Conservation (phyloP, 2,329 filamentous ascomycete species). For the Pseudogymnoascus destructans region DNA sequence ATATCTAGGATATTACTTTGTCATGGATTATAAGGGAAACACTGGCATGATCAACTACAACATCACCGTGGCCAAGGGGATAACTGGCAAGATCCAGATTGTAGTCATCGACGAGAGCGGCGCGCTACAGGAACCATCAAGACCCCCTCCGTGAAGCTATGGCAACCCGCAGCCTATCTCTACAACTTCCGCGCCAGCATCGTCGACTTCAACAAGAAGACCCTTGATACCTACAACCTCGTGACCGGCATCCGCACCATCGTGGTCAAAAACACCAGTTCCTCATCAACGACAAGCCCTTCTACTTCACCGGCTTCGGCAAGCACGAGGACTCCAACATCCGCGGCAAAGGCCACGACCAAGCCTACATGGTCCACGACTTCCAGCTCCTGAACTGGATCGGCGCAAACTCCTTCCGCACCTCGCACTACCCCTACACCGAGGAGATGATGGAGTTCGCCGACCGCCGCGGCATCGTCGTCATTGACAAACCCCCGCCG, state of each 20-base stretch:
- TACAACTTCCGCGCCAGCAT: constrained; percentile 20
- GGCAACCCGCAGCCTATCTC: constrained; percentile 23
- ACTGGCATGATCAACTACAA: constrained; percentile 13
- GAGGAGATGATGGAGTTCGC: constrained; percentile 24
- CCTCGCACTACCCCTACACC: constrained; percentile 25
- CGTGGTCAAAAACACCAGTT: constrained; percentile 18
- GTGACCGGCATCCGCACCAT: constrained; percentile 19
- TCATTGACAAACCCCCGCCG: constrained; percentile 23
- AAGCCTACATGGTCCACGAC: constrained; percentile 25
- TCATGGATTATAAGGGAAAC: constrained; percentile 15
- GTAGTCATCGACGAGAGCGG: constrained; percentile 13
- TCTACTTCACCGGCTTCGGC: constrained; percentile 25
- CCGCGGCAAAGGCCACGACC: constrained; percentile 24
- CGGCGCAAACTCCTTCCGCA: constrained; percentile 26
- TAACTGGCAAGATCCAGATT: neutral
- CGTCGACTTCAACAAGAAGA: constrained; percentile 7
- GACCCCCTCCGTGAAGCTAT: constrained; percentile 18
- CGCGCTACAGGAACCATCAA: constrained; percentile 12
- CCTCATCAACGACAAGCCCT: constrained; percentile 23
- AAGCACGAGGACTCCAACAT: constrained; percentile 23
- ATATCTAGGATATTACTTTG: constrained; percentile 21
- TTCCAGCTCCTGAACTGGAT: constrained; percentile 24
- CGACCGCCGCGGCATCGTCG: constrained; percentile 23
- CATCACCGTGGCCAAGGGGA: neutral
- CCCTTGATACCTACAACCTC: constrained; percentile 19